phyloP scores from a whole-genome alignment of 306 rosid genomes.

The Dryas octopetala region DNA sequence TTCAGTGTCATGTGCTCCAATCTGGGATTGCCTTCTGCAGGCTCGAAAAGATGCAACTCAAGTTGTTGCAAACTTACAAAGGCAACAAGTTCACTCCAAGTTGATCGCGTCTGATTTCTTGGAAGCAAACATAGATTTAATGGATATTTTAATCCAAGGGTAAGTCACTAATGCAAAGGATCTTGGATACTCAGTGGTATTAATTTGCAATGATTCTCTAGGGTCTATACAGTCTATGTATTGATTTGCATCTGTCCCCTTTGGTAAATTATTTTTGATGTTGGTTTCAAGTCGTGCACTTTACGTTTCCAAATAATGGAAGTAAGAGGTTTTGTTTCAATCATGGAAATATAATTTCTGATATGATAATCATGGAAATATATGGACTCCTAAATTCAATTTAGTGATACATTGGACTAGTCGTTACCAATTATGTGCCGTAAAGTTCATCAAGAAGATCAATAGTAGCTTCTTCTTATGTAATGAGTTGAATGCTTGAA shows the following conservation, averaged over 20 bases:
- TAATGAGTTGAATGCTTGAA: not conserved
- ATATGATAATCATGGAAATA: not conserved
- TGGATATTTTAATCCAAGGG: slow-evolving; percentile 85
- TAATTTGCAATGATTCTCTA: not conserved
- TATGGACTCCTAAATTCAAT: not conserved
- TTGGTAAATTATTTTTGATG: not conserved
- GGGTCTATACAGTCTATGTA: not conserved
- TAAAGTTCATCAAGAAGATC: slow-evolving; percentile 15
- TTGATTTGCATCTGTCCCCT: not conserved
- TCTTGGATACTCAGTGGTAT: not conserved
- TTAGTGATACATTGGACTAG: not conserved
- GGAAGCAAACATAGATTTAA: slow-evolving; percentile 78
- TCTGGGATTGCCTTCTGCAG: slow-evolving; percentile 40
- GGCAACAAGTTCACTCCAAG: slow-evolving; percentile 90
- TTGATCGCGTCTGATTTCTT: slow-evolving; percentile 96
- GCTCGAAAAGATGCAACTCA: slow-evolving; percentile 96
- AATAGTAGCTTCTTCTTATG: slow-evolving; percentile 1
- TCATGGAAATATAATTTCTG: not conserved
- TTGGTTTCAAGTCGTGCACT: not conserved
- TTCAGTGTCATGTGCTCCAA: not conserved
- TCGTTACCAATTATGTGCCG: not conserved
- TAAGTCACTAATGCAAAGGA: slow-evolving; percentile 34
- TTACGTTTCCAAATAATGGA: not conserved
- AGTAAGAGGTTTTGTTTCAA: not conserved
- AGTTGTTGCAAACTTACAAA: slow-evolving; percentile 95